These are phyloP conservation scores for Omphalea diandra DNA, from an alignment of 441 rosid genomes.

Conservation along the genomic window DNA sequence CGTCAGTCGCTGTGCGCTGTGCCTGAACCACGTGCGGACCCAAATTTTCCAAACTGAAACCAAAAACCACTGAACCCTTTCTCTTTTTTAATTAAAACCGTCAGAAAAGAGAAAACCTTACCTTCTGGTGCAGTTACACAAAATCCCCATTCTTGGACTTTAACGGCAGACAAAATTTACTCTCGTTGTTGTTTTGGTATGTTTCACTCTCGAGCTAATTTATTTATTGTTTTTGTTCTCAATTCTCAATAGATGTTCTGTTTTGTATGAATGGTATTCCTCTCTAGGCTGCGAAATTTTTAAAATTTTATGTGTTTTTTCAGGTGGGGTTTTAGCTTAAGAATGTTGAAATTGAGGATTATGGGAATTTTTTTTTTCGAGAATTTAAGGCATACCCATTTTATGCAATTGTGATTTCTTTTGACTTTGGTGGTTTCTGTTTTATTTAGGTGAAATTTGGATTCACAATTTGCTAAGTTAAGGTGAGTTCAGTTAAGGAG, in stretches of 20 bases:
- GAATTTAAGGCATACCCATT: constrained; percentile 1
- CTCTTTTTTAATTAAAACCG: constrained; percentile 3
- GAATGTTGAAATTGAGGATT: not conserved
- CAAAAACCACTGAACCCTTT: not conserved
- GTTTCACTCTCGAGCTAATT: constrained; percentile 3
- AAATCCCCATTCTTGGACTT: constrained; percentile 13
- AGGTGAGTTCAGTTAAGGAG: not conserved
- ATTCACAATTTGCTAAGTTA: not conserved
- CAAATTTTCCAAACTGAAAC: constrained; percentile 1
- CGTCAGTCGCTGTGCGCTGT: not conserved
- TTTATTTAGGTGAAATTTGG: not conserved
- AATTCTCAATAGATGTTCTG: constrained; percentile 3
- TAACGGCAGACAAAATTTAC: constrained; percentile 4
- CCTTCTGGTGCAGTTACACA: constrained; percentile 4
- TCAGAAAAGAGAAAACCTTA: not conserved
- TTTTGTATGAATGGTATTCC: not conserved
- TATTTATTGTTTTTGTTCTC: not conserved
- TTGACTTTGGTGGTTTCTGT: not conserved
- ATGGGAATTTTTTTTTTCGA: not conserved
- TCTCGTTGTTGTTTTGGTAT: constrained; percentile 14
- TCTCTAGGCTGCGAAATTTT: too few relatives aligned
- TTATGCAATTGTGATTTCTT: constrained; percentile 7
- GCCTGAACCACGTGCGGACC: constrained; percentile 6
- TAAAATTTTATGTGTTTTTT: not conserved
- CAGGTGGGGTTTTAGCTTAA: constrained; percentile 17